Evolutionary conservation across 2,329 filamentous ascomycete species (phyloP).

Genomic region (Fusarium secorum): DNA sequence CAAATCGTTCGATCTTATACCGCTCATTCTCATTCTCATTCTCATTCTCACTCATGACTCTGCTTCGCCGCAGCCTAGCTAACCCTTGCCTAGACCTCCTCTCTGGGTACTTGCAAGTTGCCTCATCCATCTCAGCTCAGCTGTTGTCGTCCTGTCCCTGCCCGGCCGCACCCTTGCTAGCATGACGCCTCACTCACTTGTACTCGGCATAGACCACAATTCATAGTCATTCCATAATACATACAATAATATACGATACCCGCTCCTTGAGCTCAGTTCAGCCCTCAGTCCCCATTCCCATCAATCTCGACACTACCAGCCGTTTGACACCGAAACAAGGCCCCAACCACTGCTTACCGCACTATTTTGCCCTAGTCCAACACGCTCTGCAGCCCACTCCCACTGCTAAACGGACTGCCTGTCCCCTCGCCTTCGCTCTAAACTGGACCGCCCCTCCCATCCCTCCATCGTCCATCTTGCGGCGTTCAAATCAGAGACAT

Average conservation of each 20-base stretch:
- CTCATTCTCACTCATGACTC: neutral
- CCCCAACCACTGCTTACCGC: neutral
- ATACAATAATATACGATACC: slow-evolving; percentile 7
- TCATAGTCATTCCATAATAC: neutral
- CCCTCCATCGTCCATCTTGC: slow-evolving; percentile 17
- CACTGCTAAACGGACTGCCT: slow-evolving; percentile 9
- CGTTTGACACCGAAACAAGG: slow-evolving; percentile 11
- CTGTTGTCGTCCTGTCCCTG: neutral
- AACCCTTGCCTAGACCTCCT: neutral
- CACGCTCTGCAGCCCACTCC: slow-evolving; percentile 23
- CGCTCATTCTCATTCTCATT: neutral
- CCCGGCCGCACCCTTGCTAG: slow-evolving; percentile 6
- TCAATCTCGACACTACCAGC: slow-evolving; percentile 8
- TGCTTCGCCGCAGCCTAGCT: slow-evolving; percentile 9
- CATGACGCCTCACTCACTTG: slow-evolving; percentile 16
- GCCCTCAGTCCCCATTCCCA: neutral
- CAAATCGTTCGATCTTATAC: slow-evolving; percentile 1
- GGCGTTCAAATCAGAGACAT: slow-evolving; percentile 30
- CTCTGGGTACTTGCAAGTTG: neutral
- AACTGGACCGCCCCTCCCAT: neutral
- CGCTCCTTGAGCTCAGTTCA: neutral
- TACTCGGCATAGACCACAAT: slow-evolving; percentile 10
- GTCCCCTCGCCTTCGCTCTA: slow-evolving; percentile 2
- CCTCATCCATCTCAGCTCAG: neutral
- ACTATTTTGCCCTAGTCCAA: slow-evolving; percentile 5